Base-by-base conservation (phyloP, 2,329 filamentous ascomycete genomes). In the Tolypocladium amazonense region DNA sequence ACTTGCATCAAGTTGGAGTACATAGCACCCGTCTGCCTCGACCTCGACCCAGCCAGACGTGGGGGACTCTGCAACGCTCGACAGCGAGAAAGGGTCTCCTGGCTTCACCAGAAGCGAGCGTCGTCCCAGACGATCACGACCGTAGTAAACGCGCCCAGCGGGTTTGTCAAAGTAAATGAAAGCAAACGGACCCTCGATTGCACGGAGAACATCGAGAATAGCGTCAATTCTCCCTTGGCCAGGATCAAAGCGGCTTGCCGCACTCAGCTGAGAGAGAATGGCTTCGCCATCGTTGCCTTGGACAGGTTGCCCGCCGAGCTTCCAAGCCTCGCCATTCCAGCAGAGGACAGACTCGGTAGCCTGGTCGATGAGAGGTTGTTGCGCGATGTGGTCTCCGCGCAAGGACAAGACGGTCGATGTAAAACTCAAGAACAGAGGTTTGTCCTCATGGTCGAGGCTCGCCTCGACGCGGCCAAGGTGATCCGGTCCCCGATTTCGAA, bases 291-390 rank as follows among this genome's bases (percentile, higher is more conserved):
- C 94, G 69, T 96, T 97, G 60, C 86, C 89, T 7, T 68, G 61
- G n/a, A 96, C 77, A 1, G 72, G 67, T 12, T 80, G 66, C 39
- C 79, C 80, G 11, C 73, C 75, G 56, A 96, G 80, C 60, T 82
- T 87, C 94, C 94, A 99, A 1, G 92, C 93, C 71, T 99, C 94
- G 52, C 94, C 94, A 69, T 99, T 99, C 94, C 94, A 99, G 79
- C 93, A 97, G 2, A 99, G 79, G 0, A 90, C 77, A 1, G 88
- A 90, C 4, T 80, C 79, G 0, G 80, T 81, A 0, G 66, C 63
- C 3, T 69, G 43, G 64, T 88, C 82, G 50, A 81, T 72, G 4
- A 96, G 81, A 2, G 94, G 94, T 71, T 97, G 94, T 39, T 75
- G 71, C 8, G 87, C 84, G 56, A 94, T 70, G 62, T 83, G 78